A percentile compares a stretch with the other conserved stretches of the same genome.
Evolutionary conservation across 1,284 basidiomycete genomes (phyloP).

Genomic region (Chondrostereum purpureum): DNA sequence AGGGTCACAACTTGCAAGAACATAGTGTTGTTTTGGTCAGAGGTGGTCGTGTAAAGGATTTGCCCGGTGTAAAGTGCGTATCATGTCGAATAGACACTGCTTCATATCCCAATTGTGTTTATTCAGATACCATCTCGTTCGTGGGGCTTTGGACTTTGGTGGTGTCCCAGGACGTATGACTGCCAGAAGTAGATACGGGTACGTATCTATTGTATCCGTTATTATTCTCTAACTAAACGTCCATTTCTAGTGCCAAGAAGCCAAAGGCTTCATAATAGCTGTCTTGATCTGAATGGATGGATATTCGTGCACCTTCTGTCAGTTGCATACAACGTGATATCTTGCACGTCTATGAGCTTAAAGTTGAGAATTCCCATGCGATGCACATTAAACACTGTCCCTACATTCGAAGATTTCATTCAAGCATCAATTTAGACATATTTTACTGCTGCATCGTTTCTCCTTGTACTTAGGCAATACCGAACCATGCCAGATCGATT

Average conservation of each 20-base stretch:
- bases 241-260: conserved; percentile 64
- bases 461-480: too few relatives aligned
- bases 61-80: conserved; percentile 89
- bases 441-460: too few relatives aligned
- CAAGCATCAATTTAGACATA: too few relatives aligned
- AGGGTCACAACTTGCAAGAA: conserved; percentile 98
- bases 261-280: conserved; percentile 61
- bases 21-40: conserved; percentile 93
- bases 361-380: too few relatives aligned
- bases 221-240: conserved; percentile 4
- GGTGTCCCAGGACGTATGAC: conserved; percentile 83
- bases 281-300: too few relatives aligned
- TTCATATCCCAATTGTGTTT: conserved; percentile 6
- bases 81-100: not conserved
- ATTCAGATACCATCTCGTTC: conserved; percentile 91
- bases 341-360: too few relatives aligned
- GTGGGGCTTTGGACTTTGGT: conserved; percentile 89
- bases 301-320: too few relatives aligned
- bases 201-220: conserved; percentile 23
- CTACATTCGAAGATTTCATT: too few relatives aligned
- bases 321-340: too few relatives aligned
- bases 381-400: too few relatives aligned
- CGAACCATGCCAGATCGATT: not conserved
- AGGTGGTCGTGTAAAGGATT: conserved; percentile 94
- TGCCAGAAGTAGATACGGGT: conserved; percentile 93